Evolutionary conservation across 768 basidiomycete species (phyloP), one percentile per base, ranked within the genome.

Genomic region (Tylopilus felleus): DNA sequence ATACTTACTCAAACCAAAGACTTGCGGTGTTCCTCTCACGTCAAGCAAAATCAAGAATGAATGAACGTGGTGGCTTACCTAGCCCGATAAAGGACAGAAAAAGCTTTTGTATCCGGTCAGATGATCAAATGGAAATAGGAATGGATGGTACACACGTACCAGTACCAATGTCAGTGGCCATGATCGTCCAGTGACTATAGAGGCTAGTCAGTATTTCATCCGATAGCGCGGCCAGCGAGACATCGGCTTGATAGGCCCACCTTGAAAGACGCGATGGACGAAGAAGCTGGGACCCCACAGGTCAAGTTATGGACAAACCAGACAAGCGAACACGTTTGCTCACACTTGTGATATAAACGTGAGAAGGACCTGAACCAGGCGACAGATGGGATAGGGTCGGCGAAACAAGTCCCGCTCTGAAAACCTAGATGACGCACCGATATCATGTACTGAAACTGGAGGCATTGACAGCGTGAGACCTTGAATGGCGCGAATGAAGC

Each of bases 1-100:
- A 16, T 5, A 62, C 70, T 57, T 9, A 71, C 69, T 56, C 35
- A 66, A 50, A 14, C 69, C 70, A 52, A 66, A 70, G 6, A 41
- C 69, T 70, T 40, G 50, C 5, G 17, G n/a, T 25, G 6, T 39
- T 9, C 38, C 35, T 52, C 51, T 45, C 28, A 41, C 17, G 51
- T 71, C 53, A 67, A 55, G 8, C 40, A 33, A 51, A 21, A n/a
- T 47, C 31, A n/a, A 28, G 25, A 10, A 22, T 1, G 22, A 5
- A 27, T 14, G 27, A 51, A 38, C 28, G 21, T 12, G 28, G 29
- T 40, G 29, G 14, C 68, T 40, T 49, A 70, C 69, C 64, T 21
- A 70, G 43, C 1, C 60, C 46, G 35, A 61, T 22, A 36, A 58
- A 60, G 4, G 62, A 58, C 13, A 70, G 28, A 9, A 59, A 56